Evolutionary conservation across 2,329 filamentous ascomycete species (phyloP).

Genomic region (Ascosphaera apis): DNA sequence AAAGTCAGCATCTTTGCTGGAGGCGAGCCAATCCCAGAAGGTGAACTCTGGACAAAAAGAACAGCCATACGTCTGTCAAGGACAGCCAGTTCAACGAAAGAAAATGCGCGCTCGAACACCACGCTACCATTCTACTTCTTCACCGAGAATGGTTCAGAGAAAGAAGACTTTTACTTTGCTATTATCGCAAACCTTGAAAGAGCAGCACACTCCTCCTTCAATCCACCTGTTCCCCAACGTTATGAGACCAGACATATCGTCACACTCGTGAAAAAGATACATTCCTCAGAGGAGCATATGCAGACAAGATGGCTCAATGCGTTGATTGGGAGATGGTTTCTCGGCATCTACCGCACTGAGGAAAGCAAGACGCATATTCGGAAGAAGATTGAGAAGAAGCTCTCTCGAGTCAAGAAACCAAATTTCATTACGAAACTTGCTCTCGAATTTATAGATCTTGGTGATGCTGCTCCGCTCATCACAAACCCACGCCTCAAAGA

Average conservation of each 20-base stretch:
- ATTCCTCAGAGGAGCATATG: constrained; percentile 74
- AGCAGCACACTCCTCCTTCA: constrained; percentile 30
- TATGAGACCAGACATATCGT: constrained; percentile 78
- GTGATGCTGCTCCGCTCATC: constrained; percentile 66
- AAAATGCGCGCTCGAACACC: constrained; percentile 28
- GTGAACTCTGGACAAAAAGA: constrained; percentile 85
- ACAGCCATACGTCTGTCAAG: constrained; percentile 69
- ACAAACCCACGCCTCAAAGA: constrained; percentile 76
- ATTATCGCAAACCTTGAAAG: constrained; percentile 66
- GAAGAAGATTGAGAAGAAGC: constrained; percentile 85
- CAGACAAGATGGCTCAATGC: constrained; percentile 91
- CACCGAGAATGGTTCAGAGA: constrained; percentile 83
- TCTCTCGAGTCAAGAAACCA: constrained; percentile 76
- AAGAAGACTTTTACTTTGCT: constrained; percentile 96
- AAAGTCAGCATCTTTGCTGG: constrained; percentile 65
- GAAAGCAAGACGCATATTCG: constrained; percentile 59
- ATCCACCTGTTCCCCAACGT: constrained; percentile 44
- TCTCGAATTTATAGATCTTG: constrained; percentile 66
- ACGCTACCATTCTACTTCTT: constrained; percentile 85
- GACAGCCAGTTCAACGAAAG: constrained; percentile 15
- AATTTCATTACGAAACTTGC: constrained; percentile 67
- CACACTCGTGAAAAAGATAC: constrained; percentile 66
- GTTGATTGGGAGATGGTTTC: constrained; percentile 64
- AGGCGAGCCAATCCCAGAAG: constrained; percentile 56
- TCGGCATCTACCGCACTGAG: constrained; percentile 65